Evolutionary conservation across 75 land plant species (phyloP), one percentile per base, ranked within the genome.

Genomic region (Cryptomeria japonica): DNA sequence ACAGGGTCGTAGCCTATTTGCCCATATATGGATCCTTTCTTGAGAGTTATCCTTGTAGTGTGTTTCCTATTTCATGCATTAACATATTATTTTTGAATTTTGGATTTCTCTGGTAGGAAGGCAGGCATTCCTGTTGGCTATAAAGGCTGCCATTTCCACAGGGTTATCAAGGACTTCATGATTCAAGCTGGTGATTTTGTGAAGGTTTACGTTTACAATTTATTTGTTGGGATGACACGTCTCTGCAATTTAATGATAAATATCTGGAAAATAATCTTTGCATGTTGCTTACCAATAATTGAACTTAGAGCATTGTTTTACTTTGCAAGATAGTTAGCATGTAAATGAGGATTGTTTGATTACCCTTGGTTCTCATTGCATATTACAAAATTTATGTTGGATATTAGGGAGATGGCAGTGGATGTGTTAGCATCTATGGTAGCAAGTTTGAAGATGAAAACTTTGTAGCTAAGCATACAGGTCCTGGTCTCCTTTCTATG

Each of bases 391-490:
- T 46, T 82, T 82, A n/a, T n/a, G 32, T 31, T 82, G 84, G 84
- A n/a, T 90, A 88, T 38, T 91, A 96, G 97, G 98, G 98, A 73
- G 99, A 96, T 96, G 99, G 99, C 16, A 96, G 95, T 93, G 99
- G 99, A 88, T 96, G 98, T 89, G 90, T 90, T 32, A 92, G 93
- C 86, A 96, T 96, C 13, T 97, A 97, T 91, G 98, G 99, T 13
- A 95, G 91, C 55, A 97, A 96, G 88, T 95, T 97, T 92, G 99
- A 97, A 64, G 99, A 97, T 93, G 99, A 97, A 88, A 96, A 96
- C 85, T 96, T 97, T 80, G 87, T 89, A 56, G 99, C 99, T 55
- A 97, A 97, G 83, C 99, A 97, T 88, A 96, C 98, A 85, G 99
- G 99, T 77, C 97, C 99, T 87, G 98, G 99, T 64, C 90, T 97